Conservation (phyloP, 805 yeast species). For the Blastobotrys americana region DNA sequence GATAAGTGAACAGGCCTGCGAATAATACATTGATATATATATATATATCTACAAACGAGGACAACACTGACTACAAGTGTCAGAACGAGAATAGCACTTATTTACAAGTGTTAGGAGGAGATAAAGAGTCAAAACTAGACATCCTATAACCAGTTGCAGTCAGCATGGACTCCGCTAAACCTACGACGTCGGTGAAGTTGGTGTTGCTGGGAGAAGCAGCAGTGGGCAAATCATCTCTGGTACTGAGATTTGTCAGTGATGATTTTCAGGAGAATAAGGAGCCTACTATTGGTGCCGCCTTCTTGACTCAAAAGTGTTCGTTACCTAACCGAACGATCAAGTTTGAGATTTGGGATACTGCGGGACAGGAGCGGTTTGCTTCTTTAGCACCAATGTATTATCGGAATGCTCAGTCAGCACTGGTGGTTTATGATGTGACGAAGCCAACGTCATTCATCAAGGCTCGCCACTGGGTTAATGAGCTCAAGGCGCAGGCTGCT, state of each 20-base stretch:
- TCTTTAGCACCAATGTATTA: constrained; percentile 95
- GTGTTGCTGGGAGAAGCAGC: constrained; percentile 97
- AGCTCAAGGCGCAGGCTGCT: constrained; percentile 90
- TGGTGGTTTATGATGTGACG: constrained; percentile 92
- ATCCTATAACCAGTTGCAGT: too few relatives aligned
- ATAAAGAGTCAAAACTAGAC: too few relatives aligned
- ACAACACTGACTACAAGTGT: too few relatives aligned
- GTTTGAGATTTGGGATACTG: constrained; percentile 62
- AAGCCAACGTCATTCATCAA: constrained; percentile 91
- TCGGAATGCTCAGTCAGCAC: constrained; percentile 94
- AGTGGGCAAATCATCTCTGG: constrained; percentile 91
- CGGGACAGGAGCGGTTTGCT: constrained; percentile 97
- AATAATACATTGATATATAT: too few relatives aligned
- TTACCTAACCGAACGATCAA: constrained; percentile 82
- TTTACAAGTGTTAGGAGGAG: too few relatives aligned
- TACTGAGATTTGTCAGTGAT: constrained; percentile 84
- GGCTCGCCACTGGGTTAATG: constrained; percentile 98
- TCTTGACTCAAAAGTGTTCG: constrained; percentile 85
- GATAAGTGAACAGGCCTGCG: too few relatives aligned
- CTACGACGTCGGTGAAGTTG: constrained; percentile 72
- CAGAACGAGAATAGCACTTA: too few relatives aligned
- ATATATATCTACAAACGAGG: too few relatives aligned
- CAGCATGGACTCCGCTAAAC: constrained; percentile 28
- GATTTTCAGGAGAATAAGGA: constrained; percentile 97
- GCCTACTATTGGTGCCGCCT: constrained; percentile 98